Percentiles rank a stretch among this genome's conserved stretches.
phyloP scores from a whole-genome alignment of 495 filamentous ascomycete genomes.

The Daldinia vernicosa region DNA sequence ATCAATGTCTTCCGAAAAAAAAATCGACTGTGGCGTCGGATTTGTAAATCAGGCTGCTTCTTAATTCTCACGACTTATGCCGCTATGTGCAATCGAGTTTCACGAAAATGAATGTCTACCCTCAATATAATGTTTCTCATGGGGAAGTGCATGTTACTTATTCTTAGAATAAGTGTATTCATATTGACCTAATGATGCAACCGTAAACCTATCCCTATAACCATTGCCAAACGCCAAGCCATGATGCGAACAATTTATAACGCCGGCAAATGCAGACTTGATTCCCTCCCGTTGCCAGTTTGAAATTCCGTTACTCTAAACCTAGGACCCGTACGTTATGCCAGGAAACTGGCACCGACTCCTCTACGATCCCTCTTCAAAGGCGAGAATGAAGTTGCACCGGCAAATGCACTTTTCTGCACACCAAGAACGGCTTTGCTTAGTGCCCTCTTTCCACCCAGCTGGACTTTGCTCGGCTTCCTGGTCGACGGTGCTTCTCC shows the following conservation, averaged over 20 bases:
- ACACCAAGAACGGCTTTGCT: conserved; percentile 45
- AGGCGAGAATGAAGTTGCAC: conserved; percentile 73
- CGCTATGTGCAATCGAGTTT: neutral
- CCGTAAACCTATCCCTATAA: conserved; percentile 30
- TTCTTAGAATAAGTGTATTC: conserved; percentile 6
- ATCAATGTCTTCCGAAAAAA: neutral
- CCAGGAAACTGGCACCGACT: conserved; percentile 63
- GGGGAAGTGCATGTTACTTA: neutral
- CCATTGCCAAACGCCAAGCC: conserved; percentile 22
- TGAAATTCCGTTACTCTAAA: conserved; percentile 10
- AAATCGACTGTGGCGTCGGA: neutral
- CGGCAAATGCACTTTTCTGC: conserved; percentile 51
- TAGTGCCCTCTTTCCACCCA: conserved; percentile 39
- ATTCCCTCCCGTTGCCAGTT: conserved; percentile 20
- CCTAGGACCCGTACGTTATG: conserved; percentile 41
- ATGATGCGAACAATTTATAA: conserved; percentile 25
- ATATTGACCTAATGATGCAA: conserved; percentile 36
- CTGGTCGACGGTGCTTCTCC: conserved; percentile 54
- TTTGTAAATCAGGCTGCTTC: neutral
- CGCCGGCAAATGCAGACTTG: conserved; percentile 33
- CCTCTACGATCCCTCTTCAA: conserved; percentile 79
- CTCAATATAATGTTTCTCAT: neutral
- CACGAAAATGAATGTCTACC: neutral
- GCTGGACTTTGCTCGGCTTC: conserved; percentile 50
- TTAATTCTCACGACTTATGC: neutral